Evolutionary conservation across 306 rosid species (phyloP).

Genomic region (Glycine tomentella): DNA sequence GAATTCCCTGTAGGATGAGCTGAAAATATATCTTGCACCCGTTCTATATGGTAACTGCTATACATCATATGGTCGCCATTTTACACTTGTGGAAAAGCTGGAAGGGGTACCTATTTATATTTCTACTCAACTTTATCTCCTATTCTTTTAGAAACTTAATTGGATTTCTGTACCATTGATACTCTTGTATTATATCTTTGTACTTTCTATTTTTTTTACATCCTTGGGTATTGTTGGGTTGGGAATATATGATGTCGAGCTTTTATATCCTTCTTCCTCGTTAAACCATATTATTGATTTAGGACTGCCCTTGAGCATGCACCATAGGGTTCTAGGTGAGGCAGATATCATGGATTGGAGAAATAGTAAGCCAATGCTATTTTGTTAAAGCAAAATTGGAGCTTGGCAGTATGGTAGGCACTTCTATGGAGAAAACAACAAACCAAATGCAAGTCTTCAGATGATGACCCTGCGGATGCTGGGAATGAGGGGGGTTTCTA

Average conservation of each 20-base stretch:
- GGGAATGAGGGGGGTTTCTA: conserved; percentile 56
- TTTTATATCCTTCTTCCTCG: background rate
- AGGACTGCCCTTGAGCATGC: background rate
- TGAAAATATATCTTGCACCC: conserved; percentile 25
- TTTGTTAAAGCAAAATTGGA: conserved; percentile 24
- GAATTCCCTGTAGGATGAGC: conserved; percentile 19
- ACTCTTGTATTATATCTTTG: conserved; percentile 3
- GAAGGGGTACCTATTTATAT: conserved; percentile 43
- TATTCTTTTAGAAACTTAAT: background rate
- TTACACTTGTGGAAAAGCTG: conserved; percentile 10
- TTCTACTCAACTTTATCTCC: conserved; percentile 29
- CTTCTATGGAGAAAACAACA: conserved; percentile 65
- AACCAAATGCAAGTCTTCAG: conserved; percentile 60
- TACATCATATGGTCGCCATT: conserved; percentile 7
- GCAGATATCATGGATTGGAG: background rate
- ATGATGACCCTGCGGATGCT: conserved; percentile 52
- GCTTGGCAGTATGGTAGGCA: conserved; percentile 57
- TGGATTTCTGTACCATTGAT: background rate
- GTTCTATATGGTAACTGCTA: background rate
- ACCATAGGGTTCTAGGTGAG: background rate
- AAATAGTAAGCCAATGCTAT: background rate
- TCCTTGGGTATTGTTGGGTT: background rate
- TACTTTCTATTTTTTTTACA: background rate
- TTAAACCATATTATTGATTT: background rate
- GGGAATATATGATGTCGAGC: background rate